Base-by-base conservation (phyloP, 805 yeast genomes). In the Tetrapisispora arboricola region DNA sequence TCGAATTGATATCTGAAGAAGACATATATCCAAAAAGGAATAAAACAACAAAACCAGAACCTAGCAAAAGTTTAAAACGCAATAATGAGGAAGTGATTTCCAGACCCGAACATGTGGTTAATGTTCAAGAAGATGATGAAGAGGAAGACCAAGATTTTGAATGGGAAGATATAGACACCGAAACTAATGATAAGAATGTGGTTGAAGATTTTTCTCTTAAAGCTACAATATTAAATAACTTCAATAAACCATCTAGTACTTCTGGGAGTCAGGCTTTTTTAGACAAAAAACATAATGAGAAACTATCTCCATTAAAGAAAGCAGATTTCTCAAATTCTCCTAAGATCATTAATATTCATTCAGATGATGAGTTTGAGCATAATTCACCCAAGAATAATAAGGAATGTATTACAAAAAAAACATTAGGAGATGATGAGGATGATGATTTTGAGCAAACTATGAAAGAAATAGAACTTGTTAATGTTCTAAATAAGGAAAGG, bases 91-190 rank as follows among this genome's bases (percentile, higher is more conserved):
- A n/a, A n/a, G n/a, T n/a, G n/a, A n/a, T n/a, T n/a, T n/a, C n/a
- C n/a, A n/a, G n/a, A n/a, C n/a, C n/a, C n/a, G 10, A 22, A 22
- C 25, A 28, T 28, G 31, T n/a, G 6, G 32, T 3, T 8, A 27
- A 46, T 15, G 50, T 51, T 3, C 60, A 55, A 19, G 63, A 52
- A 2, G 61, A 52, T 13, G 65, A 56, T 6, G 62, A 49, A 7
- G 60, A 36, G 17, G 66, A 57, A 1, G 66, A 56, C 12, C 68
- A 60, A 28, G 73, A 67, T 12, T 63, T 70, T 21, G 87, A 78
- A 32, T 79, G 84, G 79, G 88, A 83, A 50, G 94, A 84, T 47
- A 82, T 83, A 4, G 70, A 69, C 11, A 42, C 71, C 8, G 58
- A 61, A 24, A 43, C 52, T 0, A 50, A 51, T 32, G 44, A 49